A percentile compares a stretch with the other conserved stretches of the same genome.
phyloP scores from a whole-genome alignment of 1,284 basidiomycete species.

The Ceratobasidium sp. region DNA sequence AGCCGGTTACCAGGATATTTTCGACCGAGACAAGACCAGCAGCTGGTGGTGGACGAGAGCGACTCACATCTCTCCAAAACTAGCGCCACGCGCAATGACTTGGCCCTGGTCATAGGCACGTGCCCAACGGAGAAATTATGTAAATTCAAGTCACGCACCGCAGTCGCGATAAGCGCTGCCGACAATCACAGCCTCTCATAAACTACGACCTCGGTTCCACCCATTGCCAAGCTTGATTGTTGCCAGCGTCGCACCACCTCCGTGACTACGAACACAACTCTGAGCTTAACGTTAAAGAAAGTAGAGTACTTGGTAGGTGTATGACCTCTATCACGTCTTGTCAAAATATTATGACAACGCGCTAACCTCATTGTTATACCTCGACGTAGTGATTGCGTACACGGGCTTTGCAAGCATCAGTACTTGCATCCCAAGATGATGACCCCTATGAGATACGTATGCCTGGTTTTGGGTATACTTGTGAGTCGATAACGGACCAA shows the following conservation, averaged over 20 bases:
- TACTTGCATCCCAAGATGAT: constrained; percentile 67
- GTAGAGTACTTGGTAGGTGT: neutral
- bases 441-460: constrained; percentile 79
- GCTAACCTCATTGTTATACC: constrained; percentile 11
- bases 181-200: constrained; percentile 21
- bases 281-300: neutral
- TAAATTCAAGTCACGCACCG: constrained; percentile 18
- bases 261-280: neutral
- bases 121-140: constrained; percentile 8
- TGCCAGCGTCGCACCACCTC: constrained; percentile 11
- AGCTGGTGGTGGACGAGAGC: constrained; percentile 22
- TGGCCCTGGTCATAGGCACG: constrained; percentile 7
- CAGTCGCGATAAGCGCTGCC: constrained; percentile 24
- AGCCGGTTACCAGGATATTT: neutral
- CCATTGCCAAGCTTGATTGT: neutral
- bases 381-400: constrained; percentile 4
- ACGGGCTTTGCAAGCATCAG: constrained; percentile 7
- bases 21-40: neutral
- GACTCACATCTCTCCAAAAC: constrained; percentile 4
- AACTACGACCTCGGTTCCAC: constrained; percentile 14
- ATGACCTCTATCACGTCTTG: neutral
- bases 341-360: neutral
- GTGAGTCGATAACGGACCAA: constrained; percentile 61
- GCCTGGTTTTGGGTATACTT: constrained; percentile 74
- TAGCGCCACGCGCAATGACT: constrained; percentile 32